Evolutionary conservation across 2,329 filamentous ascomycete species (phyloP).

Genomic region (Aspergillus pseudotamarii): DNA sequence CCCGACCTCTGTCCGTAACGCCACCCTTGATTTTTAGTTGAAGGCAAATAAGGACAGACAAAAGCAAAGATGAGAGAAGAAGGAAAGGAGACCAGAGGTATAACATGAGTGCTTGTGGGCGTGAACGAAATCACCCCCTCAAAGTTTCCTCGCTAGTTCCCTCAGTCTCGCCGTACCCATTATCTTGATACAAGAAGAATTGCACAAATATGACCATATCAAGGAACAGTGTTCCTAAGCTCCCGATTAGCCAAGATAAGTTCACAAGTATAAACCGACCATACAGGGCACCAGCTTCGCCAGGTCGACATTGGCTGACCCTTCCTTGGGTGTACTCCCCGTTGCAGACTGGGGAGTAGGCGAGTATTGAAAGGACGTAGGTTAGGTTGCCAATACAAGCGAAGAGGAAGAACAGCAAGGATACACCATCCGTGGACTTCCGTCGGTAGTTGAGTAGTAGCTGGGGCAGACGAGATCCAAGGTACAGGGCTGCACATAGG

Average conservation of each 20-base stretch:
- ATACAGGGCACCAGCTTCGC: conserved; percentile 71
- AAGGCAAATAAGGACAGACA: neutral
- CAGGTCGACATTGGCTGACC: conserved; percentile 57
- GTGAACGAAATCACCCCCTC: conserved; percentile 1
- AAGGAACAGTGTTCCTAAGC: conserved; percentile 80
- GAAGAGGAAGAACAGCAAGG: conserved; percentile 93
- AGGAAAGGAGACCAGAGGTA: neutral
- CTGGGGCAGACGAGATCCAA: conserved; percentile 87
- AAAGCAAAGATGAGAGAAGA: neutral
- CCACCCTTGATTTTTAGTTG: neutral
- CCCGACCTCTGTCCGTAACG: neutral
- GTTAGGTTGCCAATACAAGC: conserved; percentile 94
- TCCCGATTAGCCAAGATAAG: conserved; percentile 85
- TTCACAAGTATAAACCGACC: conserved; percentile 85
- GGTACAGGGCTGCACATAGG: conserved; percentile 84
- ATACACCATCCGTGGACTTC: conserved; percentile 91
- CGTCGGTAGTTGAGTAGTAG: conserved; percentile 88
- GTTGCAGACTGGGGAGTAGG: conserved; percentile 75
- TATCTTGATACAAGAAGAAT: conserved; percentile 78
- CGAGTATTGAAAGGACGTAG: conserved; percentile 88
- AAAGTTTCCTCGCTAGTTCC: conserved; percentile 8
- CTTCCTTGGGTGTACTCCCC: conserved; percentile 25
- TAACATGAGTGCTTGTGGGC: neutral
- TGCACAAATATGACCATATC: conserved; percentile 88
- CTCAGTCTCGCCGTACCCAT: conserved; percentile 23